A percentile compares a stretch with the other conserved stretches of the same genome.
These are phyloP conservation scores for Pseudocercospora crystallina DNA, from an alignment of 2,329 filamentous ascomycete genomes.

Conservation along the genomic window DNA sequence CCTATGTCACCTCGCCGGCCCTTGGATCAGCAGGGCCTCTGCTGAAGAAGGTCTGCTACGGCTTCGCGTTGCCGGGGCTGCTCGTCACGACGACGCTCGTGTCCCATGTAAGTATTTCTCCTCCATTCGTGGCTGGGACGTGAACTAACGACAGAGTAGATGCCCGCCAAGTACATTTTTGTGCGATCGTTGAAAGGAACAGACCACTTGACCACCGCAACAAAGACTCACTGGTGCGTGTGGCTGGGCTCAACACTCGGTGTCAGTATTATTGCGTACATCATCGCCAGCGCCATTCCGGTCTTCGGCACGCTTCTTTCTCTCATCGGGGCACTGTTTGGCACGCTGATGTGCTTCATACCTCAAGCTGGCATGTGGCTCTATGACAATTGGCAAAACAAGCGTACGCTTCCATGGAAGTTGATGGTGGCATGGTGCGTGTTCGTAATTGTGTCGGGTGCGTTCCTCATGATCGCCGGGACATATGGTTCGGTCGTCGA, in stretches of 20 bases:
- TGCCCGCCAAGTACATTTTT: slow-evolving; percentile 28
- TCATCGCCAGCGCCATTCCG: slow-evolving; percentile 31
- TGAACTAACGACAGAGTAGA: neutral
- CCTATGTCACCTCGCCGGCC: slow-evolving; percentile 48
- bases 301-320: slow-evolving; percentile 28
- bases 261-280: slow-evolving; percentile 24
- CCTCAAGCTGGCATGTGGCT: slow-evolving; percentile 46
- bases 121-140: neutral
- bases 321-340: slow-evolving; percentile 28
- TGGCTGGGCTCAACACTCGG: slow-evolving; percentile 22
- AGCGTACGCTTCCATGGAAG: slow-evolving; percentile 21
- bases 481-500: slow-evolving; percentile 43
- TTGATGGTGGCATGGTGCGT: slow-evolving; percentile 21
- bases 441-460: slow-evolving; percentile 40
- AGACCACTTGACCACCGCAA: slow-evolving; percentile 21
- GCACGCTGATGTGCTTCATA: slow-evolving; percentile 26
- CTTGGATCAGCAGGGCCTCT: slow-evolving; percentile 46
- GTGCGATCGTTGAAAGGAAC: slow-evolving; percentile 23
- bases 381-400: slow-evolving; percentile 42
- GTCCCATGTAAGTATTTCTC: slow-evolving; percentile 20
- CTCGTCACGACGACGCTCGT: slow-evolving; percentile 21
- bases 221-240: slow-evolving; percentile 18
- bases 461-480: slow-evolving; percentile 46
- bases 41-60: slow-evolving; percentile 49
- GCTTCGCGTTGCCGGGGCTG: slow-evolving; percentile 31